Evolutionary conservation across 2,329 filamentous ascomycete species (phyloP).

Genomic region (Acephala macrosclerotiorum): DNA sequence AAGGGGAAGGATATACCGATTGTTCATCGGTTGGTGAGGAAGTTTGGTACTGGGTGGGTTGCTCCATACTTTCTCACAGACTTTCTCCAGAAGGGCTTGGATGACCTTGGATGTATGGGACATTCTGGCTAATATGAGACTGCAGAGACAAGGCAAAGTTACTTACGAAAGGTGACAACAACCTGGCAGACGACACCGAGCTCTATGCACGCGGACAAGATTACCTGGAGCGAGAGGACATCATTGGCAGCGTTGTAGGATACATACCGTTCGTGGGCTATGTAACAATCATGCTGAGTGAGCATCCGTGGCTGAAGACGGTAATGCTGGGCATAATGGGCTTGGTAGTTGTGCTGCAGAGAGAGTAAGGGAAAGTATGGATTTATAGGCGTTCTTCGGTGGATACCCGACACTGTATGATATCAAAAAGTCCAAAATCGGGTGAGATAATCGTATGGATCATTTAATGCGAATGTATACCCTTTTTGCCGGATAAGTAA

Average conservation of each 20-base stretch:
- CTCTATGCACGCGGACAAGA: conserved; percentile 87
- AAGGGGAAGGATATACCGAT: conserved; percentile 94
- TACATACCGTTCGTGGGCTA: conserved; percentile 97
- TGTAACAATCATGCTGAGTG: conserved; percentile 93
- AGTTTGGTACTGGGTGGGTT: conserved; percentile 65
- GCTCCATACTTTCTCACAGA: too few relatives aligned
- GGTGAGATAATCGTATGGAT: too few relatives aligned
- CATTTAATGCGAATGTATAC: too few relatives aligned
- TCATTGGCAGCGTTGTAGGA: conserved; percentile 89
- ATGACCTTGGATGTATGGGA: neutral
- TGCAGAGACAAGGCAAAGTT: conserved; percentile 69
- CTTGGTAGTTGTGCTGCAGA: conserved; percentile 87
- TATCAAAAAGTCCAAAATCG: too few relatives aligned
- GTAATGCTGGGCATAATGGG: conserved; percentile 96
- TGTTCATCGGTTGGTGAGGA: conserved; percentile 89
- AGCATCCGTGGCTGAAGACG: conserved; percentile 97
- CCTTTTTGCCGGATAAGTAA: too few relatives aligned
- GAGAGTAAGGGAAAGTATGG: conserved; percentile 70
- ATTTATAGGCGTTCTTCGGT: conserved; percentile 33
- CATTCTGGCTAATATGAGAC: conserved; percentile 19
- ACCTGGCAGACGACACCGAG: conserved; percentile 90
- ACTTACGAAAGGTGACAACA: conserved; percentile 98
- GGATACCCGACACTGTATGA: conserved; percentile 36
- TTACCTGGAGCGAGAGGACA: conserved; percentile 85
- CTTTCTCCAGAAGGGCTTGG: too few relatives aligned